Evolutionary conservation across 495 filamentous ascomycete species (phyloP).

Genomic region (Gamarada debralockiae): DNA sequence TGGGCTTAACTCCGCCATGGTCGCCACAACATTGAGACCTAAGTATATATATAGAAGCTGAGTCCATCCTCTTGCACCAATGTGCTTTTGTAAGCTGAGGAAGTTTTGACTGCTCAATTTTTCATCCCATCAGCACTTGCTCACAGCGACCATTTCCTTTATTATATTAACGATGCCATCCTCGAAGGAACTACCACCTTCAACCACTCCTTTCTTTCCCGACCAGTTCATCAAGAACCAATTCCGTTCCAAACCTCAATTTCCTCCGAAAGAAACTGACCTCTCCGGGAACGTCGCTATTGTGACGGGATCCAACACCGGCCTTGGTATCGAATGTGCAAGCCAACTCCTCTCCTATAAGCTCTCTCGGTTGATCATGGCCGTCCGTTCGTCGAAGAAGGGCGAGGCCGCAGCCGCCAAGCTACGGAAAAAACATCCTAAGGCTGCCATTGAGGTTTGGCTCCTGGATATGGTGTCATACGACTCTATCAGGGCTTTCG

Average conservation of each 20-base stretch:
- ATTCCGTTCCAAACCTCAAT: constrained; percentile 27
- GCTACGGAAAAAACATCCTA: constrained; percentile 32
- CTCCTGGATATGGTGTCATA: constrained; percentile 46
- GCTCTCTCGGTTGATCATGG: constrained; percentile 48
- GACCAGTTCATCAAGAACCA: constrained; percentile 29
- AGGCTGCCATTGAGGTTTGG: constrained; percentile 48
- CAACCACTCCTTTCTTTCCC: constrained; percentile 11
- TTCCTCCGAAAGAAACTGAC: constrained; percentile 21
- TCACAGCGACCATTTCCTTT: no score
- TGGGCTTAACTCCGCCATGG: no score
- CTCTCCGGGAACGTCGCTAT: constrained; percentile 40
- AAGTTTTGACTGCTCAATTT: no score
- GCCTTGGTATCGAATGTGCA: constrained; percentile 48
- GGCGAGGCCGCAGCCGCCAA: constrained; percentile 40
- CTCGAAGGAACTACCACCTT: constrained; percentile 24
- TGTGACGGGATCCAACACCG: constrained; percentile 49
- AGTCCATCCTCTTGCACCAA: no score
- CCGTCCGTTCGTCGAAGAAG: constrained; percentile 43
- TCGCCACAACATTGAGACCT: no score
- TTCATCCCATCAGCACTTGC: no score
- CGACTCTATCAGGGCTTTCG: constrained; percentile 42
- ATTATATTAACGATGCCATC: no score
- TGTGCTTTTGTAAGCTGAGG: no score
- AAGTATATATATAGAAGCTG: no score
- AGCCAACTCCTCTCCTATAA: constrained; percentile 41